Percentiles rank a stretch among this genome's conserved stretches.
These are phyloP conservation scores for Stenogyne calaminthoides DNA, from an alignment of 305 asterid species.

Conservation along the genomic window DNA sequence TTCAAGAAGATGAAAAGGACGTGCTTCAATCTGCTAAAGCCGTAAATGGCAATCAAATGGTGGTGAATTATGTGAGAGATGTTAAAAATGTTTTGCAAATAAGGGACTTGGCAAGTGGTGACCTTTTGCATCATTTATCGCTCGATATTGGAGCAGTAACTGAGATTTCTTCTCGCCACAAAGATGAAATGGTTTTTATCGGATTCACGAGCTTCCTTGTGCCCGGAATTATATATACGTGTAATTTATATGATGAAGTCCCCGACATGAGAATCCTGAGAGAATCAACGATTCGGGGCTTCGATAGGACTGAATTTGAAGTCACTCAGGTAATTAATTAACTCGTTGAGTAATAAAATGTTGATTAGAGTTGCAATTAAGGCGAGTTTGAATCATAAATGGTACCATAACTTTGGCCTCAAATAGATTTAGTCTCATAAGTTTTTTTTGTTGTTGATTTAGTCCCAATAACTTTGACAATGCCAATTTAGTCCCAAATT, in stretches of 20 bases:
- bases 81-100: constrained; percentile 84
- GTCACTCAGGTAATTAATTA: constrained; percentile 64
- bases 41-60: constrained; percentile 64
- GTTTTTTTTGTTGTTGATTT: too few species aligned
- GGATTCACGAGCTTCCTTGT: constrained; percentile 84
- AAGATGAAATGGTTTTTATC: constrained; percentile 59
- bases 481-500: too few species aligned
- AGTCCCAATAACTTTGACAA: too few species aligned
- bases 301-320: constrained; percentile 69
- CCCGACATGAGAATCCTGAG: constrained; percentile 70
- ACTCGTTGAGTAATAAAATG: background rate
- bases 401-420: too few species aligned
- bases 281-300: constrained; percentile 74
- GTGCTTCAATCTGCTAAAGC: constrained; percentile 83
- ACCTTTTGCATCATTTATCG: constrained; percentile 62
- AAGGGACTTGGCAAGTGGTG: constrained; percentile 76
- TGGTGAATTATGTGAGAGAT: constrained; percentile 75
- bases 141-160: constrained; percentile 84
- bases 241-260: constrained; percentile 53
- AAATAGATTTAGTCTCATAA: too few species aligned
- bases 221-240: constrained; percentile 77
- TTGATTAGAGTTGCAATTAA: too few species aligned
- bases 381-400: too few species aligned
- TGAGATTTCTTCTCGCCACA: constrained; percentile 66
- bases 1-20: constrained; percentile 65